Base-by-base conservation (phyloP, 305 asterid species). In the Fraxinus dipetala region DNA sequence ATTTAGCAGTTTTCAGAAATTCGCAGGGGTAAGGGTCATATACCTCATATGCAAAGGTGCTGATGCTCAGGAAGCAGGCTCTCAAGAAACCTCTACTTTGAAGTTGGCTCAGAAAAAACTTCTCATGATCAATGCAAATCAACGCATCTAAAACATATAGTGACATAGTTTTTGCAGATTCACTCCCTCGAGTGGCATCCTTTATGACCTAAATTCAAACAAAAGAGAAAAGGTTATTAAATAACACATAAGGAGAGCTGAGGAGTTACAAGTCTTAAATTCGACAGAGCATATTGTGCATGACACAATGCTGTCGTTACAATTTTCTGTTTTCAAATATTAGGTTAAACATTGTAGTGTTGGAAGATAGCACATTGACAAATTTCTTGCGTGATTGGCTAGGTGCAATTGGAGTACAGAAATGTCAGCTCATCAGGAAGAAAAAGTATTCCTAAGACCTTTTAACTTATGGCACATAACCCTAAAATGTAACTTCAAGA, bases 141-240 rank as follows among this genome's bases (percentile, higher is more conserved):
- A 96, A 81, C 65, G 97, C 96, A 90, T 94, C 98, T 82, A 96
- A 83, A 81, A 96, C 93, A 80, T 90, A 90, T 38, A 96, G 72
- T 61, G 98, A 86, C 88, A 96, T 86, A 18, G 93, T 88, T 89
- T 90, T 96, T 79, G 91, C 91, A 82, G 94, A 92, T 86, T 93
- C 98, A 86, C 97, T 93, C 79, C 98, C 98, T 77, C 93, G 98
- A 48, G 93, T 90, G 83, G 98, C 98, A 84, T 94, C 99, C 89
- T 89, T 96, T 72, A 90, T 88, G 77, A 91, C 96, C 99, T 96
- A 84, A 78, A 81, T 79, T 79, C 32, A 56, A 84, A 79, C 70
- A 79, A 59, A 77, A 81, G 18, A 73, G 72, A 35, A 43, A 45
- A 14, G 48, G 30, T 69, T 10, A 84, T 11, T 18, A 45, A 31